These are phyloP conservation scores for Solanum clarkiae DNA, from an alignment of 257 asterid genomes.

Conservation along the genomic window DNA sequence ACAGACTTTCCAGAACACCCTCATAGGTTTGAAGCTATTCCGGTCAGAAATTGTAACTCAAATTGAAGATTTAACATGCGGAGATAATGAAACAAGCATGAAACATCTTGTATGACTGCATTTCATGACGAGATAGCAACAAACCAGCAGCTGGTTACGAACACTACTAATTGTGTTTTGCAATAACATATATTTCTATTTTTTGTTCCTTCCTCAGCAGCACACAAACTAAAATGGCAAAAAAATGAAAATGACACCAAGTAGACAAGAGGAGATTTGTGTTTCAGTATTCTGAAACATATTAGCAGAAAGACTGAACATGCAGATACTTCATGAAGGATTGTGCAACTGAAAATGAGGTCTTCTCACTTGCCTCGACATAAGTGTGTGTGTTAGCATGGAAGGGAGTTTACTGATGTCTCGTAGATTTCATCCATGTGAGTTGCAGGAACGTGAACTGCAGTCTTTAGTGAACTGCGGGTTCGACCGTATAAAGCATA, in stretches of 20 bases:
- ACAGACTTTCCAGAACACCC: too few relatives aligned
- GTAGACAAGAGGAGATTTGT: neutral
- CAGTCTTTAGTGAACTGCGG: constrained; percentile 62
- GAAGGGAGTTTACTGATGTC: constrained; percentile 23
- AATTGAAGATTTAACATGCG: too few relatives aligned
- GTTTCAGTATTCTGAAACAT: constrained; percentile 6
- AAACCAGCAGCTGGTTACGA: neutral
- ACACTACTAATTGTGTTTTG: neutral
- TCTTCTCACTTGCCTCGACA: neutral
- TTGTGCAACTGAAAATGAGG: neutral
- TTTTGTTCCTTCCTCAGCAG: neutral
- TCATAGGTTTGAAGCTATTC: too few relatives aligned
- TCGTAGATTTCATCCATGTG: constrained; percentile 79
- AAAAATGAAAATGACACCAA: neutral
- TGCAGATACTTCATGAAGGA: neutral
- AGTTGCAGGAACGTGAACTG: constrained; percentile 81
- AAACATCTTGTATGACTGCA: too few relatives aligned
- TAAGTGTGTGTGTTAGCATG: constrained; percentile 5
- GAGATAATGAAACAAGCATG: too few relatives aligned
- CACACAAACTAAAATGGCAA: neutral
- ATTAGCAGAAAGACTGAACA: neutral
- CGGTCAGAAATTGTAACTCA: too few relatives aligned
- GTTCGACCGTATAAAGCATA: constrained; percentile 61
- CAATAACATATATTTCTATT: neutral
- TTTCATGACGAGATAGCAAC: too few relatives aligned